A percentile compares a stretch with the other conserved stretches of the same genome.
Conservation (phyloP, 2,329 filamentous ascomycete species). For the Aureobasidium sp. region DNA sequence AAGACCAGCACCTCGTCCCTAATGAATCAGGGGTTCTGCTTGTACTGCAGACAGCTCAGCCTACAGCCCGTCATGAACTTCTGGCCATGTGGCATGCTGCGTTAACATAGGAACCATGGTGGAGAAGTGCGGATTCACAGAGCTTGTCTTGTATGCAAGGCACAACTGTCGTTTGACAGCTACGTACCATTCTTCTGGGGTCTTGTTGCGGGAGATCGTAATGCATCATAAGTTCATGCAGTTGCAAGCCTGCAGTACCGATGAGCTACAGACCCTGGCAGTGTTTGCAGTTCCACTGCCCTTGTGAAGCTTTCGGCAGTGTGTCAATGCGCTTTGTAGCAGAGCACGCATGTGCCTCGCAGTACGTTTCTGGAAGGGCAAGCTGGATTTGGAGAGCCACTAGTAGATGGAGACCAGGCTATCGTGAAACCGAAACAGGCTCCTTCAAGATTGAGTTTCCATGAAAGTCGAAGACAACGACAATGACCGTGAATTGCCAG, state of each 20-base stretch:
- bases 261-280: not conserved
- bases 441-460: not conserved
- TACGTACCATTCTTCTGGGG: slow-evolving; percentile 19
- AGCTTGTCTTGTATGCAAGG: not conserved
- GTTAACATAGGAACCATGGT: not conserved
- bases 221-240: not conserved
- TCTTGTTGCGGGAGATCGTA: slow-evolving; percentile 16
- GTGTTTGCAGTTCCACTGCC: not conserved
- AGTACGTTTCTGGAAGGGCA: not conserved
- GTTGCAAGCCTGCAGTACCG: not conserved
- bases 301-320: not conserved
- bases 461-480: not conserved
- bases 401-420: not conserved
- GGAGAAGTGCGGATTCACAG: not conserved
- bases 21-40: not conserved
- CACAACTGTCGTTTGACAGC: not conserved
- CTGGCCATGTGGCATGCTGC: not conserved
- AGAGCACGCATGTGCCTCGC: not conserved
- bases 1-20: not conserved
- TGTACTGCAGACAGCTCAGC: not conserved
- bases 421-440: not conserved
- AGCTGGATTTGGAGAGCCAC: not conserved
- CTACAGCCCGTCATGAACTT: too few species aligned
- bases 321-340: not conserved
- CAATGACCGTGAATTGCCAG: not conserved